These are phyloP conservation scores for Coemansia sp. DNA, from an alignment of 192 early-diverging fungal species.

Conservation along the genomic window DNA sequence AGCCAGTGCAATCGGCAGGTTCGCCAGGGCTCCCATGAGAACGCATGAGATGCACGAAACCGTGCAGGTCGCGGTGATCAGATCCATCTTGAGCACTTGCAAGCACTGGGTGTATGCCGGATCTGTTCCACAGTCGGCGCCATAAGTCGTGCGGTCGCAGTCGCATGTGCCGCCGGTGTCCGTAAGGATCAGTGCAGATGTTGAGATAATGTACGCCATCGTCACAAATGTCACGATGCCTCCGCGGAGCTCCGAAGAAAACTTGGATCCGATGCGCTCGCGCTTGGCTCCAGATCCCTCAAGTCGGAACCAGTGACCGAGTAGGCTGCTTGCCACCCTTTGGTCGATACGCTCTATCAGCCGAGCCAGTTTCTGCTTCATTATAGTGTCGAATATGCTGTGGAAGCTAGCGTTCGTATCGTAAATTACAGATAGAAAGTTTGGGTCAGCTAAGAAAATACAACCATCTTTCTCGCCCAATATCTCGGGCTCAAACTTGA, in stretches of 20 bases:
- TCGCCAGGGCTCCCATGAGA: slow-evolving; percentile 72
- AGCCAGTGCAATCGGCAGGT: slow-evolving; percentile 78
- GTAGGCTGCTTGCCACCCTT: slow-evolving; percentile 57
- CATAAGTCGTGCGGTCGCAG: slow-evolving; percentile 61
- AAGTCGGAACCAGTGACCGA: slow-evolving; percentile 67
- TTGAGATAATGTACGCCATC: slow-evolving; percentile 76
- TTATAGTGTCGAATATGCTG: neutral
- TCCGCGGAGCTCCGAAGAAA: slow-evolving; percentile 69
- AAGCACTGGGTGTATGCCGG: slow-evolving; percentile 67
- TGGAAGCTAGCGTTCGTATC: too few species aligned
- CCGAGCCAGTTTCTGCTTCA: neutral
- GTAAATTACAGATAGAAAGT: too few species aligned
- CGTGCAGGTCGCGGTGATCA: slow-evolving; percentile 75
- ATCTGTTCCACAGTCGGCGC: slow-evolving; percentile 62
- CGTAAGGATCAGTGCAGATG: slow-evolving; percentile 73
- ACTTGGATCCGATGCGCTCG: slow-evolving; percentile 66
- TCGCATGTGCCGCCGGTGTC: slow-evolving; percentile 81
- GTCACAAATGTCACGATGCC: slow-evolving; percentile 70
- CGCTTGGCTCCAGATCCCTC: slow-evolving; percentile 62
- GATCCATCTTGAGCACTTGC: slow-evolving; percentile 63
- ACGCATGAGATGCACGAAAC: slow-evolving; percentile 66
- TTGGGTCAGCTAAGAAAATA: too few species aligned
- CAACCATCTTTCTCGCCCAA: too few species aligned
- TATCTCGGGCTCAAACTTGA: too few species aligned
- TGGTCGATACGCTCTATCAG: slow-evolving; percentile 21